phyloP scores from a whole-genome alignment of 371 early-diverging fungal genomes.

The Syncephalastrum monosporum region DNA sequence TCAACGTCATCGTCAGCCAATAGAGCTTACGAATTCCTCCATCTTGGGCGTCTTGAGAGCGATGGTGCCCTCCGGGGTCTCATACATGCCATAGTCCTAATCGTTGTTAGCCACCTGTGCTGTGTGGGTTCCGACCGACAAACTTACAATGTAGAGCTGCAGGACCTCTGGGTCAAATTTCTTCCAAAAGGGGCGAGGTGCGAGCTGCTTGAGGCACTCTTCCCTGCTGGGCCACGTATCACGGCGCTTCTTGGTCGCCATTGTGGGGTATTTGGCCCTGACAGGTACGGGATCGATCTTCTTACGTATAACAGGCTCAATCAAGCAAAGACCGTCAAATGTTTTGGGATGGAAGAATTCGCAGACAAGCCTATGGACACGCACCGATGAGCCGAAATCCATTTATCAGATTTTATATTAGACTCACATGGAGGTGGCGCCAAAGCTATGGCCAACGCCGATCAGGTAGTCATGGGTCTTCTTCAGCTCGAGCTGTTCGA shows the following conservation, averaged over 20 bases:
- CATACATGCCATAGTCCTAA: slow-evolving; percentile 42
- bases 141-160: slow-evolving; percentile 35
- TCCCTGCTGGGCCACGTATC: slow-evolving; percentile 26
- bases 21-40: slow-evolving; percentile 39
- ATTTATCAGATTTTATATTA: neutral
- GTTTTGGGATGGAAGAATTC: slow-evolving; percentile 38
- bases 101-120: neutral
- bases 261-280: slow-evolving; percentile 16
- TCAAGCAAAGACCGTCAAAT: slow-evolving; percentile 32
- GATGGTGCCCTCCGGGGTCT: slow-evolving; percentile 39
- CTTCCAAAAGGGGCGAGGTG: slow-evolving; percentile 28
- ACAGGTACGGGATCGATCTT: slow-evolving; percentile 16
- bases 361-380: slow-evolving; percentile 25
- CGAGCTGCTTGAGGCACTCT: slow-evolving; percentile 25
- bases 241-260: slow-evolving; percentile 18
- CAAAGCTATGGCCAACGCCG: slow-evolving; percentile 46
- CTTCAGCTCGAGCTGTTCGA: slow-evolving; percentile 27
- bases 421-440: slow-evolving; percentile 41
- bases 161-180: slow-evolving; percentile 39
- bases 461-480: slow-evolving; percentile 25
- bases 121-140: neutral
- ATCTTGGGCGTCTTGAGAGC: slow-evolving; percentile 38
- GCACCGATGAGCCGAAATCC: neutral
- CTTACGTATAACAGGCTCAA: slow-evolving; percentile 32
- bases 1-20: neutral